These are phyloP conservation scores for Mycena chlorophos DNA, from an alignment of 768 basidiomycete genomes.

Conservation along the genomic window DNA sequence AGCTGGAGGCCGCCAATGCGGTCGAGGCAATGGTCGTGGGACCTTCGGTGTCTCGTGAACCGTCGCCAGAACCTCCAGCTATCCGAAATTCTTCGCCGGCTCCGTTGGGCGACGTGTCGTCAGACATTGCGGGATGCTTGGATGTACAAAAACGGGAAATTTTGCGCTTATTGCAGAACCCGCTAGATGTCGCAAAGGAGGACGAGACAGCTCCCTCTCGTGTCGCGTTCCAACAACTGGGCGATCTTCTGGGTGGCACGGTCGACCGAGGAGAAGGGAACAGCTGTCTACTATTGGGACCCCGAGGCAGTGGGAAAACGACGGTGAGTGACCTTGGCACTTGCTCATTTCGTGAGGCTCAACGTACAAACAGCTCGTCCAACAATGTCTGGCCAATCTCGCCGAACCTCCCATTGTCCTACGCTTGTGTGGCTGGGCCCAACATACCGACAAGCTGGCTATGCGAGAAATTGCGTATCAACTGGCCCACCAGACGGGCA, in stretches of 20 bases:
- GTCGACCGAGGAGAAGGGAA: slow-evolving; percentile 85
- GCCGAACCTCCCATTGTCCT: slow-evolving; percentile 65
- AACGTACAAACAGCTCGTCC: slow-evolving; percentile 50
- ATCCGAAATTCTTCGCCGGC: not conserved
- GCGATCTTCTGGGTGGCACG: slow-evolving; percentile 69
- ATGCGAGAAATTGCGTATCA: slow-evolving; percentile 90
- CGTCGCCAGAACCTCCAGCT: slow-evolving; percentile 18
- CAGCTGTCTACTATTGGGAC: slow-evolving; percentile 85
- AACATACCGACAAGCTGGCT: slow-evolving; percentile 85
- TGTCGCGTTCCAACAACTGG: slow-evolving; percentile 56
- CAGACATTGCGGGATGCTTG: slow-evolving; percentile 46
- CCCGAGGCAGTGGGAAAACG: slow-evolving; percentile 85
- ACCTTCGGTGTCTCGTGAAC: no score
- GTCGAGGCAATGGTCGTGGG: no score
- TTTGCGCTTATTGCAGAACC: slow-evolving; percentile 24
- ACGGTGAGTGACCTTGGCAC: slow-evolving; percentile 44
- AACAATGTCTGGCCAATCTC: slow-evolving; percentile 52
- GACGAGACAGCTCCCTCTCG: slow-evolving; percentile 49
- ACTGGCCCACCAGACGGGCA: slow-evolving; percentile 73
- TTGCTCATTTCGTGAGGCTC: not conserved
- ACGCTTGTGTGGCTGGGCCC: slow-evolving; percentile 81
- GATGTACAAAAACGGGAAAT: slow-evolving; percentile 55
- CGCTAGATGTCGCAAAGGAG: slow-evolving; percentile 26
- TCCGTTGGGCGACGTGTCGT: slow-evolving; percentile 18
- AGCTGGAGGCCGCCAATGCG: not conserved